phyloP scores from a whole-genome alignment of 805 yeast species.

The Scheffersomyces ergatensis region DNA sequence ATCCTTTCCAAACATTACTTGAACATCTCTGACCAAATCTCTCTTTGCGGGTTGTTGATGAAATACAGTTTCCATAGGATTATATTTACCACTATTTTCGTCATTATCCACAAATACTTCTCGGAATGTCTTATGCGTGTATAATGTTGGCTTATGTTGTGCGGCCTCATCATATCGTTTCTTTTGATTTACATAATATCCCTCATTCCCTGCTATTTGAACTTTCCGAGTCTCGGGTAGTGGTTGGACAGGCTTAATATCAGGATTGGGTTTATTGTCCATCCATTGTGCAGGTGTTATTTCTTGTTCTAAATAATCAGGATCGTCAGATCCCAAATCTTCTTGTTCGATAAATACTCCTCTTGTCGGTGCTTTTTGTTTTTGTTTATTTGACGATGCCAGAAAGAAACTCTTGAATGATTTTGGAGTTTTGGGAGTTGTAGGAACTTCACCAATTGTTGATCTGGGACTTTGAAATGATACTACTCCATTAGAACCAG shows the following conservation, averaged over 20 bases:
- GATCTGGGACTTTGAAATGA: background rate
- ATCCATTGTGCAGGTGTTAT: slow-evolving; percentile 41
- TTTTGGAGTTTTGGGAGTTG: background rate
- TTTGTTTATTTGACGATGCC: background rate
- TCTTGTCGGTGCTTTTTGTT: background rate
- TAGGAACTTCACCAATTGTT: background rate
- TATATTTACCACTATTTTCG: slow-evolving; percentile 26
- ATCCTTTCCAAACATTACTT: slow-evolving; percentile 26
- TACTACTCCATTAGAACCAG: too few species aligned
- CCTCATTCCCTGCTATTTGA: slow-evolving; percentile 10
- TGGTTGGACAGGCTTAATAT: background rate
- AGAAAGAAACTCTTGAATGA: background rate
- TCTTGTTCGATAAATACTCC: background rate
- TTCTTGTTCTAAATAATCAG: slow-evolving; percentile 28
- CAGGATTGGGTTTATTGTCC: background rate
- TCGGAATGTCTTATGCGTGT: slow-evolving; percentile 38
- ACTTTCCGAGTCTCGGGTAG: background rate
- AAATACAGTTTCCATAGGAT: slow-evolving; percentile 41
- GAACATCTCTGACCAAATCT: slow-evolving; percentile 24
- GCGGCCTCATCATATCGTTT: slow-evolving; percentile 34
- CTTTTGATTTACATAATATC: slow-evolving; percentile 38
- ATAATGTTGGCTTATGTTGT: slow-evolving; percentile 29
- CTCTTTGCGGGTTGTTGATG: slow-evolving; percentile 20
- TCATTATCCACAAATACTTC: slow-evolving; percentile 34
- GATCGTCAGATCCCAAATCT: slow-evolving; percentile 9